These are phyloP conservation scores for Mrakia frigida DNA, from an alignment of 768 basidiomycete species.

Conservation along the genomic window DNA sequence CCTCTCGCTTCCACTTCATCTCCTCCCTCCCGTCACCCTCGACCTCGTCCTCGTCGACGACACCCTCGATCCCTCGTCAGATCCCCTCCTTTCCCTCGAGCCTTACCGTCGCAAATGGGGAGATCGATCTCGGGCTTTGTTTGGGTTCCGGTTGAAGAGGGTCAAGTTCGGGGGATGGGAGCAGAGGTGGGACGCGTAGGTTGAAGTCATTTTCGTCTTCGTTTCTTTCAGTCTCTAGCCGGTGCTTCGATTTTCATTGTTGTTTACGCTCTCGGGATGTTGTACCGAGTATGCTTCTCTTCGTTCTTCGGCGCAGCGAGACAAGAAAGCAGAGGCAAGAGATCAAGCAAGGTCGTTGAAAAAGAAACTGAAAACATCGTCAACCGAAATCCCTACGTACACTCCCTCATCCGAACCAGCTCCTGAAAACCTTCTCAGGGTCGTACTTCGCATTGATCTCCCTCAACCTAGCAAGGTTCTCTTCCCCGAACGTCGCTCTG, in stretches of 20 bases:
- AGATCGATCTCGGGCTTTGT: background rate
- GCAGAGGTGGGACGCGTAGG: background rate
- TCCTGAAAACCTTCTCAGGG: conserved; percentile 7
- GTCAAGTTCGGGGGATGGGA: background rate
- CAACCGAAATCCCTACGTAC: too few relatives aligned
- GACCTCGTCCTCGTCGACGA: background rate
- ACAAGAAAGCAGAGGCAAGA: too few relatives aligned
- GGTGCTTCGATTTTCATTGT: background rate
- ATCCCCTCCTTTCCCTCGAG: background rate
- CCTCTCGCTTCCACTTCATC: background rate
- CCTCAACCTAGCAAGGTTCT: background rate
- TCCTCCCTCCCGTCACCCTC: background rate
- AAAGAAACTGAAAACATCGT: too few relatives aligned
- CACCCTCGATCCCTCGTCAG: background rate
- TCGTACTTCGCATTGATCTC: conserved; percentile 11
- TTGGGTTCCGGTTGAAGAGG: background rate
- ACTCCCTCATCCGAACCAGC: too few relatives aligned
- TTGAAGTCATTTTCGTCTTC: background rate
- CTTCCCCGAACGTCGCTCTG: background rate
- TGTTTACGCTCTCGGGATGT: background rate
- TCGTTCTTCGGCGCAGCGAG: too few relatives aligned
- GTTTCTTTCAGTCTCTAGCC: background rate
- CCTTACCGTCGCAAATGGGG: background rate
- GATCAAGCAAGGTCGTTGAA: too few relatives aligned
- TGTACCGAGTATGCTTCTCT: too few relatives aligned